Evolutionary conservation across 768 basidiomycete genomes (phyloP).

Genomic region (Coprinopsis marcescibilis): DNA sequence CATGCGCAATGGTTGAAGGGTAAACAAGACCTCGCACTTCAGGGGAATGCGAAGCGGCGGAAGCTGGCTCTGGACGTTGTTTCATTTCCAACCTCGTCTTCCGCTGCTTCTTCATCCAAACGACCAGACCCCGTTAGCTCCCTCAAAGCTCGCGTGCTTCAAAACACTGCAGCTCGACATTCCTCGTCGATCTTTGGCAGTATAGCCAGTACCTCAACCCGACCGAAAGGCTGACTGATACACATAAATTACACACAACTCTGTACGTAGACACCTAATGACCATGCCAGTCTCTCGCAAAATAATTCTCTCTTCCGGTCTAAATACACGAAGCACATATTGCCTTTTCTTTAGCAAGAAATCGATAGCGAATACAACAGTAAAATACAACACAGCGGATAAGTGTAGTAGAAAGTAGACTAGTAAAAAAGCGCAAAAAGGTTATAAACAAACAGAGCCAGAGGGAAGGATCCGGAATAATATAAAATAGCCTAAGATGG

Average conservation of each 20-base stretch:
- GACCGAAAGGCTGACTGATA: neutral
- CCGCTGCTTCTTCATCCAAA: neutral
- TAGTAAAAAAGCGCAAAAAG: slow-evolving; percentile 6
- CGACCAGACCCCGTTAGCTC: slow-evolving; percentile 1
- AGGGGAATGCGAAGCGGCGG: slow-evolving; percentile 43
- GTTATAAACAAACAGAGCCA: slow-evolving; percentile 9
- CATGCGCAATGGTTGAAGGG: slow-evolving; percentile 57
- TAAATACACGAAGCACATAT: neutral
- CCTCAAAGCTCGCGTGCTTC: slow-evolving; percentile 7
- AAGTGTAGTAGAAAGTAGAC: slow-evolving; percentile 23
- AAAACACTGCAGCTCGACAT: slow-evolving; percentile 10
- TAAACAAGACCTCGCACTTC: slow-evolving; percentile 38
- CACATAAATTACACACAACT: neutral
- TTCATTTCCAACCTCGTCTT: neutral
- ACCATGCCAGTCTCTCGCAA: too few species aligned
- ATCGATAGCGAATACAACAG: slow-evolving; percentile 18
- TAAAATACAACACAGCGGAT: slow-evolving; percentile 17
- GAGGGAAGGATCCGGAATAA: slow-evolving; percentile 25
- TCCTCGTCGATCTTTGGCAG: slow-evolving; percentile 2
- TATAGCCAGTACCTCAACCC: neutral
- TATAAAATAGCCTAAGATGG: slow-evolving; percentile 22
- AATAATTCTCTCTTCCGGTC: too few species aligned
- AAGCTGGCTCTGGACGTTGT: slow-evolving; percentile 18
- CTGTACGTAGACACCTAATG: too few species aligned
- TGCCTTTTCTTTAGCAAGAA: slow-evolving; percentile 13